Conservation (phyloP, 2,329 filamentous ascomycete genomes). For the Phialemoniopsis sp. region DNA sequence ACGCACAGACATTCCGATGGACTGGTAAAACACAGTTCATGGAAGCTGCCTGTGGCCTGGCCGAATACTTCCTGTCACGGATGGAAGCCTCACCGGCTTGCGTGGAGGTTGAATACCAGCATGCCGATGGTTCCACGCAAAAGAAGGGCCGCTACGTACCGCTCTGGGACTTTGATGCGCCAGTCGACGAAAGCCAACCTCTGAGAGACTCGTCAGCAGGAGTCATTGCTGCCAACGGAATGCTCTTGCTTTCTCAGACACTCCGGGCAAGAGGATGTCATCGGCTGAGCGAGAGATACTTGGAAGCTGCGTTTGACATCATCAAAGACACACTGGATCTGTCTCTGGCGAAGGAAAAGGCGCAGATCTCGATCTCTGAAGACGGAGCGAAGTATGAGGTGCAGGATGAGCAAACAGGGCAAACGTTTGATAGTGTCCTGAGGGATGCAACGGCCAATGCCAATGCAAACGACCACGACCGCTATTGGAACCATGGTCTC, state of each 20-base stretch:
- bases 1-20: conserved; percentile 43
- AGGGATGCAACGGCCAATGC: conserved; percentile 22
- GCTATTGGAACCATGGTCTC: conserved; percentile 27
- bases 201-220: conserved; percentile 32
- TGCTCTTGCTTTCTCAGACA: conserved; percentile 31
- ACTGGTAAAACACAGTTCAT: conserved; percentile 38
- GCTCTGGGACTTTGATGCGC: conserved; percentile 35
- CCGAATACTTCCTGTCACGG: conserved; percentile 43
- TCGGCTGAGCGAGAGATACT: conserved; percentile 14
- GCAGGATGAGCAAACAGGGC: conserved; percentile 7
- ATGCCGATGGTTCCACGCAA: conserved; percentile 2
- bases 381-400: conserved; percentile 1
- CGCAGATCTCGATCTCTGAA: conserved; percentile 3
- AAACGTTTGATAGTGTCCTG: conserved; percentile 19
- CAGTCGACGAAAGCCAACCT: conserved; percentile 12
- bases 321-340: conserved; percentile 22
- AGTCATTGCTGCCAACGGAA: conserved; percentile 34
- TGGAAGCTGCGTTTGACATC: conserved; percentile 20
- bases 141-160: conserved; percentile 19
- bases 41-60: conserved; percentile 36
- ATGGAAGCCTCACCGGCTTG: conserved; percentile 25
- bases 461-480: conserved; percentile 15
- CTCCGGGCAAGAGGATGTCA: conserved; percentile 13
- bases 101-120: conserved; percentile 18
- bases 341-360: conserved; percentile 15